Evolutionary conservation across 1,284 basidiomycete genomes (phyloP), one percentile per base, ranked within the genome.

Genomic region (Chondrostereum purpureum): DNA sequence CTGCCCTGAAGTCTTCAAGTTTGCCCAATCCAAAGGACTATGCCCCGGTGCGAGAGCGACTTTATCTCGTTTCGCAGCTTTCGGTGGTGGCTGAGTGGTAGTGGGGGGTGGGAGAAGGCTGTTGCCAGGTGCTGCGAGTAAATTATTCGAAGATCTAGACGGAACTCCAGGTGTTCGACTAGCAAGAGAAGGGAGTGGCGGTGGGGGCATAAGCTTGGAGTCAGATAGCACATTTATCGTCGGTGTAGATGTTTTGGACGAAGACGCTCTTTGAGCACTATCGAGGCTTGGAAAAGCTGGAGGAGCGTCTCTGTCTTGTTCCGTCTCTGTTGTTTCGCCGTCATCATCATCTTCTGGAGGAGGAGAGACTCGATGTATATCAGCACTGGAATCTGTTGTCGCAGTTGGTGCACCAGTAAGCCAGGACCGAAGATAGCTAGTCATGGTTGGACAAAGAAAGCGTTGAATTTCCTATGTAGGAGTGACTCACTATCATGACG

Each of bases 11-110:
- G 77, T 68, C 59, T 91, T 92, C 48, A 97, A 65, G 42, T 78
- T 80, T 1, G 93, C 94, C 96, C 96, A 99, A 66, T 99, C 96
- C 16, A 99, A 66, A 16, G 93, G 83, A 53, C 90, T 88, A 65
- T 87, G 90, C 2, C 96, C 96, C 1, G 95, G 95, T 10, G 86
- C 83, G 0, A 99, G 75, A 1, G 83, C 89, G 2, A 98, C 93
- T 66, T 95, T 97, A 43, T 71, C 77, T 17, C 78, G 66, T 55
- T 78, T 82, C 58, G 79, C 64, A 2, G 69, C 65, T 51, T 78
- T 75, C 3, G 63, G 58, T 1, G 80, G 80, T 2, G 67, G 66
- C 54, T 74, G 74, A 2, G 72, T 81, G 14, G 80, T 83, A 18
- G 69, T 72, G 19, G 73, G 70, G 1, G 83, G 78, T 3, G 78